Conservation (phyloP, 257 asterid genomes). For the Mitragyna speciosa region DNA sequence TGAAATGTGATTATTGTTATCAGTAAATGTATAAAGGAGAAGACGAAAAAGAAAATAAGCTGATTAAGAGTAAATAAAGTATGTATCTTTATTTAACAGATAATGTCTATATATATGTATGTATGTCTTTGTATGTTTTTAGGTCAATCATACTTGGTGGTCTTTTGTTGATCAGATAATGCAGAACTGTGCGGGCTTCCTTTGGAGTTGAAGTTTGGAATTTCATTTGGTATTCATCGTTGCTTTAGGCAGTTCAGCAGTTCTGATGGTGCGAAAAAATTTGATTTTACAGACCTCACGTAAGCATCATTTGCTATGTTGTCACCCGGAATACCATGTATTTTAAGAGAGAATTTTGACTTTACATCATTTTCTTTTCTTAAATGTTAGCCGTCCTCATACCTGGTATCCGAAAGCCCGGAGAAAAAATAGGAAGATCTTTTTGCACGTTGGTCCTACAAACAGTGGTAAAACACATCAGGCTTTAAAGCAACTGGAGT, state of each 20-base stretch:
- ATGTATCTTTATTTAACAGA: neutral
- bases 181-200: slow-evolving; percentile 31
- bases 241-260: slow-evolving; percentile 52
- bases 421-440: slow-evolving; percentile 59
- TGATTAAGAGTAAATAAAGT: neutral
- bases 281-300: slow-evolving; percentile 93
- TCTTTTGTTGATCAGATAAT: slow-evolving; percentile 43
- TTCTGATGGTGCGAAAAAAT: slow-evolving; percentile 34
- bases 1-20: neutral
- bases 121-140: neutral
- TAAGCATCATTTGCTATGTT: slow-evolving; percentile 33
- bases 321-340: neutral
- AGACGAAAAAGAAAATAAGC: neutral
- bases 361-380: neutral
- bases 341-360: neutral
- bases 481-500: slow-evolving; percentile 77
- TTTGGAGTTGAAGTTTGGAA: slow-evolving; percentile 35
- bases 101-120: neutral
- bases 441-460: slow-evolving; percentile 95
- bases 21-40: neutral
- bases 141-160: neutral
- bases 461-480: slow-evolving; percentile 93
- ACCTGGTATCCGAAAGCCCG: slow-evolving; percentile 94
- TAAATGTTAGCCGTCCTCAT: slow-evolving; percentile 66
- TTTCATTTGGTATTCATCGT: slow-evolving; percentile 29